Base-by-base conservation (phyloP, 257 asterid species). In the Solanum bulbocastanum region DNA sequence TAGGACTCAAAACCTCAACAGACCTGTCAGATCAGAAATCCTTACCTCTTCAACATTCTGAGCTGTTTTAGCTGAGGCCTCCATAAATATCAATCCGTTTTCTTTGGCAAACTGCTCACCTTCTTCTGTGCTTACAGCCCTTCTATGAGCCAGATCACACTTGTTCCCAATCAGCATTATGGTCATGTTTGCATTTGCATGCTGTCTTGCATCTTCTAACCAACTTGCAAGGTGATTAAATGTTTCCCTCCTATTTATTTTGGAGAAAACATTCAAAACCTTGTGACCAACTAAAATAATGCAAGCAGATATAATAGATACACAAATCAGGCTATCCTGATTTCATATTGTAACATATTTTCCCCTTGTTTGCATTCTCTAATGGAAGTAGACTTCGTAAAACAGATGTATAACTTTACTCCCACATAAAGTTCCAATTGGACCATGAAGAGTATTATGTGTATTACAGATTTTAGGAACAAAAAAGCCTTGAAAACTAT, bases 101-200 rank as follows among this genome's bases (percentile, higher is more conserved):
- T 93, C 95, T 89, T 87, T 93, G 60, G 98, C 98, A 90, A 95
- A 95, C 87, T 93, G 98, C 86, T 93, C 93, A 0, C 98, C 98
- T 92, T 95, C 98, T 92, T 94, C 98, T 4, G 93, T 93, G 92
- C 96, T 95, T 52, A 95, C 98, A 8, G 96, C 98, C 91, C 96
- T 92, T 90, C 96, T 93, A 87, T 95, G 98, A 36, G 97, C 91
- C 78, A 95, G 90, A 90, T 95, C 98, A 62, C 94, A 83, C 91
- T 95, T 95, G 90, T 95, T 94, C 25, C 98, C 98, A 46, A 96
- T 93, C 88, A 96, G 90, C 94, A 96, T 95, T 89, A 96, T 92
- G 85, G 92, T 89, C 95, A 92, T 93, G 90, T 94, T 93, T 65
- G 93, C 94, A 92, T 92, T 91, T 86, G 95, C 95, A 35, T 96